Conservation (phyloP, 306 rosid species). For the Dryas octopetala region DNA sequence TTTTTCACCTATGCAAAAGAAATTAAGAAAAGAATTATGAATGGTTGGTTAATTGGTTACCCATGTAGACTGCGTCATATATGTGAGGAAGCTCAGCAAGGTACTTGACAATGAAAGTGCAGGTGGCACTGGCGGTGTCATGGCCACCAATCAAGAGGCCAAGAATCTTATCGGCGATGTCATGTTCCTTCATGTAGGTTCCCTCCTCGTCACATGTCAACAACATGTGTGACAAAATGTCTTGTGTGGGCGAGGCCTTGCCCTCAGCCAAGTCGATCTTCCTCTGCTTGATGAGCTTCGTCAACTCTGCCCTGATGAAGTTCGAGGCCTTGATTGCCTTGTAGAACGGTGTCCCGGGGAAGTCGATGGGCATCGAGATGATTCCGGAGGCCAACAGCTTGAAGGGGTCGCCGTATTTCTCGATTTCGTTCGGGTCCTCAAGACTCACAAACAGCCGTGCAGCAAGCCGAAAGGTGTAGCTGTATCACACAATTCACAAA, state of each 20-base stretch:
- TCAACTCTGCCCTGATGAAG: constrained; percentile 38
- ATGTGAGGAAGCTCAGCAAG: constrained; percentile 62
- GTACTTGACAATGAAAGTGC: constrained; percentile 58
- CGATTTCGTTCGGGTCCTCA: constrained; percentile 39
- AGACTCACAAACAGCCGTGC: constrained; percentile 56
- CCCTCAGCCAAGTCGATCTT: constrained; percentile 46
- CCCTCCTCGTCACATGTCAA: constrained; percentile 39
- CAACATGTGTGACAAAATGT: constrained; percentile 66
- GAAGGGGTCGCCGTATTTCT: constrained; percentile 36
- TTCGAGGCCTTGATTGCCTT: constrained; percentile 45
- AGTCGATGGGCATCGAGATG: constrained; percentile 48
- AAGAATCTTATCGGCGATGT: constrained; percentile 53
- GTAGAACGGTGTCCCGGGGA: constrained; percentile 53
- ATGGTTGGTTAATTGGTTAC: constrained; percentile 11
- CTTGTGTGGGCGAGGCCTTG: constrained; percentile 43
- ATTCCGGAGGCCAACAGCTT: constrained; percentile 30
- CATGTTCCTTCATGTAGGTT: constrained; percentile 31
- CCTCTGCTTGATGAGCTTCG: constrained; percentile 43
- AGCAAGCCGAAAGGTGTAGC: constrained; percentile 53
- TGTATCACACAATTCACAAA: not conserved
- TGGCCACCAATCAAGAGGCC: constrained; percentile 60
- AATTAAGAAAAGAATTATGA: too few species aligned
- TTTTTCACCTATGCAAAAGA: too few species aligned
- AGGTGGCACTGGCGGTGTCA: constrained; percentile 50
- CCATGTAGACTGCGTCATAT: constrained; percentile 45